Base-by-base conservation (phyloP, 192 early-diverging fungal genomes). In the Linnemannia zychae region DNA sequence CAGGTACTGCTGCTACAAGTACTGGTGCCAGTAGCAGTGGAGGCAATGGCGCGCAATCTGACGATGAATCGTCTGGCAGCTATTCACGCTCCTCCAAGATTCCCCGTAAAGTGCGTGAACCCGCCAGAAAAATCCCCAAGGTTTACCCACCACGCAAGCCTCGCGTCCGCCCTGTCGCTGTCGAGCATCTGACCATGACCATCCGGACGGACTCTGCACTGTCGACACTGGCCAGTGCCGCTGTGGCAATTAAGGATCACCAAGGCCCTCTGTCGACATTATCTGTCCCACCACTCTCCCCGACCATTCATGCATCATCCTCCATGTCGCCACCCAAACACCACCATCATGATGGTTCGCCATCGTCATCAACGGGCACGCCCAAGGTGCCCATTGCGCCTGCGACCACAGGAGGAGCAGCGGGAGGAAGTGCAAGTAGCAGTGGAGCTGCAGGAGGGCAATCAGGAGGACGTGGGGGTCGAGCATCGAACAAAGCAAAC, bases 121-220 rank as follows among this genome's bases (percentile, higher is more conserved):
- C 28, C 44, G 13, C 37, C 60, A 79, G 76, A 33, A 75, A 73
- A n/a, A 24, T 71, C 3, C 83, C 77, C 67, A 85, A 85, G 40
- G 77, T 85, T 9, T 85, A 85, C 18, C 83, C 83, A 24, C 83
- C 83, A 47, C 67, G 83, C 46, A 79, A 79, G 31, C 83, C 77
- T 2, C 66, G 83, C 15, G 34, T 57, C 31, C 77, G 77, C 24
- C 77, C 77, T 22, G 65, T 66, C 3, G 47, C 67, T 15, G 38
- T 71, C 4, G 83, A 79, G 60, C 72, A 72, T 1, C 22, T 67
- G 4, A 73, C 68, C 18, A 76, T 85, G 74, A 72, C 77, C 22
- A 75, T 85, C 20, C 67, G 76, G 20, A 76, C 77, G 1, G 83
- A 85, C 71, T 78, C 76, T 67, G 83, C 83, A 11, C 65, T 85